Conservation (phyloP, 805 yeast species). For the Yamadazyma phyllophila region DNA sequence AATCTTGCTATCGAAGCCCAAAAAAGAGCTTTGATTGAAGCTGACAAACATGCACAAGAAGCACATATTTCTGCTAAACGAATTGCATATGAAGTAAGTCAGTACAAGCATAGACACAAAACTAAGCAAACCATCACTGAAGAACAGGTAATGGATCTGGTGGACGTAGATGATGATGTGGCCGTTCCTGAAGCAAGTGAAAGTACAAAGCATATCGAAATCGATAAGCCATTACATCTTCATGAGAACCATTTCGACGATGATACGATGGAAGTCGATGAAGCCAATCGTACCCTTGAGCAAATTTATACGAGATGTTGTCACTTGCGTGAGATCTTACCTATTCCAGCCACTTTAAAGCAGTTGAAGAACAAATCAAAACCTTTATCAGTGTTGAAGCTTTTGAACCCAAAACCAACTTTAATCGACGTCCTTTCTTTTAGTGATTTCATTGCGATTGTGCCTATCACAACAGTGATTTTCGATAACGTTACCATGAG, state of each 20-base stretch:
- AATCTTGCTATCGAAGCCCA: constrained; percentile 60
- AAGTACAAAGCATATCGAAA: constrained; percentile 34
- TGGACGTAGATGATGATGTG: constrained; percentile 16
- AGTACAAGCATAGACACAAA: constrained; percentile 29
- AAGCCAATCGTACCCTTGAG: constrained; percentile 39
- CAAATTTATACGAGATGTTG: constrained; percentile 77
- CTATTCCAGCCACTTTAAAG: constrained; percentile 79
- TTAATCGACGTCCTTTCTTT: constrained; percentile 56
- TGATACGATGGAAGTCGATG: constrained; percentile 18
- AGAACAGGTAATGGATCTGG: constrained; percentile 6
- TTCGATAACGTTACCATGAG: constrained; percentile 58
- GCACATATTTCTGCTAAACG: constrained; percentile 71
- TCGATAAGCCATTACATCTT: constrained; percentile 69
- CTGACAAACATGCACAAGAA: constrained; percentile 71
- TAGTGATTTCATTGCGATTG: constrained; percentile 55
- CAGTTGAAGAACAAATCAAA: constrained; percentile 50
- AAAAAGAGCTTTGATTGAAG: constrained; percentile 51
- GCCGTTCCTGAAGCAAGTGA: not conserved
- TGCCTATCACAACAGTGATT: constrained; percentile 53
- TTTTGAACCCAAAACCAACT: constrained; percentile 59
- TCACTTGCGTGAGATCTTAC: constrained; percentile 85
- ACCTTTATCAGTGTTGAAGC: constrained; percentile 53
- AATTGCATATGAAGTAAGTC: constrained; percentile 63
- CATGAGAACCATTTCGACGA: constrained; percentile 52
- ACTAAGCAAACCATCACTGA: constrained; percentile 8